Percentiles rank a stretch among this genome's conserved stretches.
Evolutionary conservation across 768 basidiomycete species (phyloP).

Genomic region (Hemileccinum rubropunctum): DNA sequence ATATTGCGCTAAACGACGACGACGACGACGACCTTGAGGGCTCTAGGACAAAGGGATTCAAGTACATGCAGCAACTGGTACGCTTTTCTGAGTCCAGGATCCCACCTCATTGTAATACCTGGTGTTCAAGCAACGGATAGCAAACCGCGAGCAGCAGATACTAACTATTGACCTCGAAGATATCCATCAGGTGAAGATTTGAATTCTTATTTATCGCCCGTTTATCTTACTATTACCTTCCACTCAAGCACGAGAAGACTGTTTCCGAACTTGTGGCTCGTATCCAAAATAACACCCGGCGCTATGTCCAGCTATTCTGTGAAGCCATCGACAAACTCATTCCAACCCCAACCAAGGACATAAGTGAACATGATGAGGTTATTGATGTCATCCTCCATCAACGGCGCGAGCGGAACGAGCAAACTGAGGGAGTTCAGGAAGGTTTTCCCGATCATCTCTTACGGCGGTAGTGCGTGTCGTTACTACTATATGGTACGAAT

Average conservation of each 20-base stretch:
- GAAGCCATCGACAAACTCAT: conserved; percentile 89
- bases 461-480: conserved; percentile 82
- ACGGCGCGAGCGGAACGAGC: conserved; percentile 82
- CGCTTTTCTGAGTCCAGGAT: conserved; percentile 28
- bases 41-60: conserved; percentile 44
- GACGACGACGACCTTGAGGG: conserved; percentile 34
- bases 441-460: conserved; percentile 90
- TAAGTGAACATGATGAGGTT: conserved; percentile 89
- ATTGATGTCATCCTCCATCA: conserved; percentile 97
- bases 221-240: conserved; percentile 7
- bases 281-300: conserved; percentile 81
- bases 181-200: conserved; percentile 57
- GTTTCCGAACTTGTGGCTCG: conserved; percentile 72
- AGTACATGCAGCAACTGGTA: conserved; percentile 87
- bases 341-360: conserved; percentile 86
- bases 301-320: conserved; percentile 86
- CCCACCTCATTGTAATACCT: conserved; percentile 20
- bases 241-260: conserved; percentile 61
- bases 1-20: conserved; percentile 63
- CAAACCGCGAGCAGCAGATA: conserved; percentile 91
- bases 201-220: conserved; percentile 2
- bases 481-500: neutral
- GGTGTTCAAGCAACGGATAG: conserved; percentile 72
- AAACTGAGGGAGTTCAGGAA: conserved; percentile 67
- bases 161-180: conserved; percentile 89